A percentile compares a stretch with the other conserved stretches of the same genome.
Conservation (phyloP, 805 yeast species). For the Kockiozyma suomiensis region DNA sequence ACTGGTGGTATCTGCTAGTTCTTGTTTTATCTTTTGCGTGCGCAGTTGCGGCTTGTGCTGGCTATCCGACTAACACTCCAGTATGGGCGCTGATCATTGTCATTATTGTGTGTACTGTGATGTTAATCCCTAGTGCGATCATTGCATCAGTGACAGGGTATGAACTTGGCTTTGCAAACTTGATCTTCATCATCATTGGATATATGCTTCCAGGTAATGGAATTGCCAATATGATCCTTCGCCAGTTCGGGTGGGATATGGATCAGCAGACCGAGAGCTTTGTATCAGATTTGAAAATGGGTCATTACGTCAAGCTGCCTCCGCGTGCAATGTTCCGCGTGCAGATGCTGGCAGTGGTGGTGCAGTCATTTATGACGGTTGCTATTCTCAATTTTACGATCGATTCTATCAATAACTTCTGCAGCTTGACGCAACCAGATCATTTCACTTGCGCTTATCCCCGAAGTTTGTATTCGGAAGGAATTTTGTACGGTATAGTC, state of each 20-base stretch:
- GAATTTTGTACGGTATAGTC: conserved; percentile 64
- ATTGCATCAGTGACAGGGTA: conserved; percentile 66
- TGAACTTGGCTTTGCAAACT: conserved; percentile 46
- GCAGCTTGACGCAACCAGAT: conserved; percentile 48
- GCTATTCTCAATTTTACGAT: conserved; percentile 44
- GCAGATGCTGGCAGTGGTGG: conserved; percentile 42
- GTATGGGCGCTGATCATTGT: conserved; percentile 66
- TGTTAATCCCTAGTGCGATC: conserved; percentile 60
- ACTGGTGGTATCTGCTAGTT: conserved; percentile 40
- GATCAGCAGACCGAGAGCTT: conserved; percentile 50
- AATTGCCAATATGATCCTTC: conserved; percentile 52
- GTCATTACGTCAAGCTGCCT: conserved; percentile 57
- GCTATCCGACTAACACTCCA: conserved; percentile 55
- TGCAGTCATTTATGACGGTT: conserved; percentile 48
- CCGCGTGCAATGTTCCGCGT: conserved; percentile 55
- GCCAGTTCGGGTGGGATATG: conserved; percentile 53
- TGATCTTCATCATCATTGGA: conserved; percentile 52
- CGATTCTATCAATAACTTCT: conserved; percentile 43
- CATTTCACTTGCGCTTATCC: conserved; percentile 53
- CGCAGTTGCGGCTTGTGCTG: conserved; percentile 42
- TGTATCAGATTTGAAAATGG: conserved; percentile 49
- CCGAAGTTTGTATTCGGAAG: conserved; percentile 54
- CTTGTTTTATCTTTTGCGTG: conserved; percentile 47
- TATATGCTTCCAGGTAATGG: conserved; percentile 56
- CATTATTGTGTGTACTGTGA: conserved; percentile 51